These are phyloP conservation scores for Hebeloma cylindrosporum DNA, from an alignment of 768 basidiomycete species.

Conservation along the genomic window DNA sequence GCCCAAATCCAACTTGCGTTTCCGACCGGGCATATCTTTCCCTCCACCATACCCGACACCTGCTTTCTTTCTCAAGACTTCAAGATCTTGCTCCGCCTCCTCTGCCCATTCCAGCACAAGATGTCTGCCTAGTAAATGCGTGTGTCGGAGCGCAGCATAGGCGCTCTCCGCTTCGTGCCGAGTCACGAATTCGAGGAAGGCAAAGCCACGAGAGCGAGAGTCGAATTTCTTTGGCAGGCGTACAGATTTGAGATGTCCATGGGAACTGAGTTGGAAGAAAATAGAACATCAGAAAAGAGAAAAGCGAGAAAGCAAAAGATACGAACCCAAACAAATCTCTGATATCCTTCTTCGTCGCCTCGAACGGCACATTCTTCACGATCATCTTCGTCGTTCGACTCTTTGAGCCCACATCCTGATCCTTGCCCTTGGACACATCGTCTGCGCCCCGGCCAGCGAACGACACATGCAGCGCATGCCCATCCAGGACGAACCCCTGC, in stretches of 20 bases:
- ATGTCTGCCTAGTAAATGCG: slow-evolving; percentile 94
- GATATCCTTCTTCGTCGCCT: slow-evolving; percentile 91
- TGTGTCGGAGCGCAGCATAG: slow-evolving; percentile 83
- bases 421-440: slow-evolving; percentile 42
- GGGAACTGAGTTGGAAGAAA: slow-evolving; percentile 52
- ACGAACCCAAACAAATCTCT: slow-evolving; percentile 85
- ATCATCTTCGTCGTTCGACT: slow-evolving; percentile 89
- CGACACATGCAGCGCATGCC: slow-evolving; percentile 78
- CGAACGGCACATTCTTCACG: slow-evolving; percentile 98
- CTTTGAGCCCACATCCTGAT: slow-evolving; percentile 42
- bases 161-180: slow-evolving; percentile 90
- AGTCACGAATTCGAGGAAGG: slow-evolving; percentile 92
- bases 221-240: slow-evolving; percentile 93
- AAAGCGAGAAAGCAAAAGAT: neutral
- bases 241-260: slow-evolving; percentile 92
- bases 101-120: slow-evolving; percentile 94
- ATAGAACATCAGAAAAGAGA: neutral
- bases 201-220: slow-evolving; percentile 87
- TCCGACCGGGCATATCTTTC: slow-evolving; percentile 68
- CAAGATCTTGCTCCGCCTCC: slow-evolving; percentile 77
- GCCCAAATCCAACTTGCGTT: slow-evolving; percentile 66
- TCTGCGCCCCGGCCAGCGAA: slow-evolving; percentile 86
- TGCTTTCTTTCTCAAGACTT: slow-evolving; percentile 73
- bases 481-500: slow-evolving; percentile 83
- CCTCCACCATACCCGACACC: slow-evolving; percentile 76